These are phyloP conservation scores for Xylariaceae sp. DNA, from an alignment of 2,329 filamentous ascomycete species.

Conservation along the genomic window DNA sequence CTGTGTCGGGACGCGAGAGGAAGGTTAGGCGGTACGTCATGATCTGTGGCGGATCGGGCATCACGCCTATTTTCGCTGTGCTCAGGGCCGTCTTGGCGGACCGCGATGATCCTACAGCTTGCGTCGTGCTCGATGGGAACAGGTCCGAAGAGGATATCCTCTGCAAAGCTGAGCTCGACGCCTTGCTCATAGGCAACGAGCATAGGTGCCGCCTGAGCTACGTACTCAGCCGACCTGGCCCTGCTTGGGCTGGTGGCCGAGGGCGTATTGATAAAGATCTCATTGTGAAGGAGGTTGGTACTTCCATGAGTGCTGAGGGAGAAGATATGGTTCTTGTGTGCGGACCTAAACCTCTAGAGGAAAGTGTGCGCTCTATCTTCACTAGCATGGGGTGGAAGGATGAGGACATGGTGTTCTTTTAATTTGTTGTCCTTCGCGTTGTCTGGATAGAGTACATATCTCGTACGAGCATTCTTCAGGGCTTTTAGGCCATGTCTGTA, in stretches of 20 bases:
- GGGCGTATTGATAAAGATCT: conserved; percentile 71
- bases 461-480: too few relatives aligned
- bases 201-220: conserved; percentile 70
- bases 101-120: conserved; percentile 66
- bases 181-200: conserved; percentile 57
- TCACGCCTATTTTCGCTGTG: conserved; percentile 91
- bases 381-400: conserved; percentile 71
- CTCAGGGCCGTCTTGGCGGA: conserved; percentile 75
- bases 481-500: too few relatives aligned
- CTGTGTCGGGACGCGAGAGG: conserved; percentile 62
- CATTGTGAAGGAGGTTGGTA: conserved; percentile 63
- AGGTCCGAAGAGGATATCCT: conserved; percentile 81
- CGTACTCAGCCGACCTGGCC: conserved; percentile 68
- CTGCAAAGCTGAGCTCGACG: conserved; percentile 74
- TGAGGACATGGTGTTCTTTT: conserved; percentile 79
- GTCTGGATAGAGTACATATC: too few relatives aligned
- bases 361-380: conserved; percentile 57
- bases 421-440: neutral
- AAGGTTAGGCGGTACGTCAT: conserved; percentile 75
- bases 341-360: conserved; percentile 78
- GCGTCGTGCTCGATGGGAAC: conserved; percentile 81
- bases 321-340: conserved; percentile 76
- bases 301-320: conserved; percentile 43
- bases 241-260: conserved; percentile 69
- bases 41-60: conserved; percentile 87